These are phyloP conservation scores for Astrothelium macrocarpum DNA, from an alignment of 495 filamentous ascomycete species.

Conservation along the genomic window DNA sequence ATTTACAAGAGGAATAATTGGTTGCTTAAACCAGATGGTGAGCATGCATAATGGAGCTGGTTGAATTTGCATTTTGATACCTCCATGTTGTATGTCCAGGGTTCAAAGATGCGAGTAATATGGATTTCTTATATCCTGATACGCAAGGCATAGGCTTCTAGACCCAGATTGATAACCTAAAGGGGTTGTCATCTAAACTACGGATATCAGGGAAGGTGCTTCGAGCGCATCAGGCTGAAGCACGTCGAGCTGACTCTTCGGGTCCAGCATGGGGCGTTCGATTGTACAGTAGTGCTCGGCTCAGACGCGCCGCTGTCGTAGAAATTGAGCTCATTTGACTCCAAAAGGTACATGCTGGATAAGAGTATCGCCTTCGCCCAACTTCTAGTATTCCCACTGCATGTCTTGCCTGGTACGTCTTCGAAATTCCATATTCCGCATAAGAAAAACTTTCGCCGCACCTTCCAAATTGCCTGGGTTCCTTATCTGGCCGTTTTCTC, in stretches of 20 bases:
- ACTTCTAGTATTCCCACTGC: not conserved
- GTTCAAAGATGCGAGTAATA: no score
- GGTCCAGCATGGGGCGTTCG: not conserved
- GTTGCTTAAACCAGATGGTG: not conserved
- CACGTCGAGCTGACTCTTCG: not conserved
- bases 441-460: not conserved
- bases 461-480: not conserved
- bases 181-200: not conserved
- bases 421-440: not conserved
- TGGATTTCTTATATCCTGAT: no score
- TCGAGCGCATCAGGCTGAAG: not conserved
- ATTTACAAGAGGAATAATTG: not conserved
- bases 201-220: not conserved
- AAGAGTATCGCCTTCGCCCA: not conserved
- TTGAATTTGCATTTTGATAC: no score
- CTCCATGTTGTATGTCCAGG: no score
- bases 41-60: no score
- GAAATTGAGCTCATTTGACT: not conserved
- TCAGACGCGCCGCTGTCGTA: not conserved
- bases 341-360: not conserved
- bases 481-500: not conserved
- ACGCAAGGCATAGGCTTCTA: no score
- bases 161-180: no score
- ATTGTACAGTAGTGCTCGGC: not conserved
- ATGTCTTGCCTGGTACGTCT: not conserved